A percentile compares a stretch with the other conserved stretches of the same genome.
Conservation (phyloP, 306 rosid species). For the Pachyrhizus erosus region DNA sequence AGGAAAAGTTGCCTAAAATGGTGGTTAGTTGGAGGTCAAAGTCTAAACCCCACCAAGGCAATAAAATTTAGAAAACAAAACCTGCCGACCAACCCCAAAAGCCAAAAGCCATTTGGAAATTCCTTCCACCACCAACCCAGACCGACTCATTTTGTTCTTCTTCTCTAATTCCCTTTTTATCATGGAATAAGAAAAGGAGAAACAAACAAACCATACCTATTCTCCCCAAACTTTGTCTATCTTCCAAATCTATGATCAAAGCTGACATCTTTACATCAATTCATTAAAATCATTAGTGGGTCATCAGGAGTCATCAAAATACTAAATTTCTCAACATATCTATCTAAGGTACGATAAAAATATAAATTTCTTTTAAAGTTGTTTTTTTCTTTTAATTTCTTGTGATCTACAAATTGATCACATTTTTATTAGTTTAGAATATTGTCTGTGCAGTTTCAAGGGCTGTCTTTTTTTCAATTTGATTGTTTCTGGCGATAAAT, state of each 20-base stretch:
- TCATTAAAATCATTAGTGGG: conserved; percentile 26
- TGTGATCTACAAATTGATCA: not conserved
- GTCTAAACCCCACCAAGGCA: conserved; percentile 73
- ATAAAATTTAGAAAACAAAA: conserved; percentile 62
- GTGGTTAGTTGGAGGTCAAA: conserved; percentile 78
- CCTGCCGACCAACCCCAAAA: conserved; percentile 59
- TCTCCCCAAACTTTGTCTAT: conserved; percentile 25
- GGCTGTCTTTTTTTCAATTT: conserved; percentile 16
- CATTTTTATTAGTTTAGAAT: not conserved
- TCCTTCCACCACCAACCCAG: conserved; percentile 48
- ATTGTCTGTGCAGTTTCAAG: conserved; percentile 33
- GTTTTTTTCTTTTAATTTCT: not conserved
- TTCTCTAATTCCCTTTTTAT: conserved; percentile 49
- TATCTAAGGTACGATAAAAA: conserved; percentile 48
- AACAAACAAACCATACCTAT: conserved; percentile 43
- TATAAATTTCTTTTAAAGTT: not conserved
- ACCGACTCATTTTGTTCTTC: conserved; percentile 56
- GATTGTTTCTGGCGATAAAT: conserved; percentile 7
- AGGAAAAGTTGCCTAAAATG: conserved; percentile 74
- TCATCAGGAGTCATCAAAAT: conserved; percentile 26
- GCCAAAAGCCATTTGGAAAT: conserved; percentile 54
- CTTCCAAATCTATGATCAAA: conserved; percentile 47
- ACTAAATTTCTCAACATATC: not conserved
- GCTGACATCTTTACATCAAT: conserved; percentile 45
- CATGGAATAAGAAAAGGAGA: conserved; percentile 30